phyloP scores from a whole-genome alignment of 345 rosid species.

The Eucalyptus cloeziana region DNA sequence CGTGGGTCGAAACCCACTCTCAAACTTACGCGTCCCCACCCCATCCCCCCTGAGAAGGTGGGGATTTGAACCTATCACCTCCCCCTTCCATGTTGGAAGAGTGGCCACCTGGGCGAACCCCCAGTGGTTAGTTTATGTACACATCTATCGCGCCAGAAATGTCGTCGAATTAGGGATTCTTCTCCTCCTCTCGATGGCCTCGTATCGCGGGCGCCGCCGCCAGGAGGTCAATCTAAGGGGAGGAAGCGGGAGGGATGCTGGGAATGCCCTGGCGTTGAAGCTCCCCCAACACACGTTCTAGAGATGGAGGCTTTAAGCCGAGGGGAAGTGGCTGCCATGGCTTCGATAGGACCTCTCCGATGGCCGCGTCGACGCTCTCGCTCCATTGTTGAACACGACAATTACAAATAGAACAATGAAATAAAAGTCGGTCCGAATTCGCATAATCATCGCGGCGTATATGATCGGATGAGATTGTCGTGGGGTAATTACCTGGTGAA shows the following conservation, averaged over 20 bases:
- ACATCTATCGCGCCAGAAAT: background rate
- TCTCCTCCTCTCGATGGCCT: background rate
- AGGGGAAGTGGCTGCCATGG: conserved; percentile 88
- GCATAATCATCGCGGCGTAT: accelerated
- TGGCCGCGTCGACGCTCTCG: conserved; percentile 63
- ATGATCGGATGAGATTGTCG: accelerated
- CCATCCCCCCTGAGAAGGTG: too few relatives aligned
- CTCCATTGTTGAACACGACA: conserved; percentile 20
- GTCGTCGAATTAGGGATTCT: conserved; percentile 4
- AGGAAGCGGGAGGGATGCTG: conserved; percentile 48
- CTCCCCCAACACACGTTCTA: conserved; percentile 53
- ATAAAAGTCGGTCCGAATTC: background rate
- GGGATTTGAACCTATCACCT: too few relatives aligned
- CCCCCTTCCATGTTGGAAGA: too few relatives aligned
- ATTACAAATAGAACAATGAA: background rate
- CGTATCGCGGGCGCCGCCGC: accelerated
- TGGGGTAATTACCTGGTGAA: background rate
- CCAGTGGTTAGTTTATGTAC: background rate
- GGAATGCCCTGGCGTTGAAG: conserved; percentile 67
- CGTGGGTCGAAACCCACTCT: too few relatives aligned
- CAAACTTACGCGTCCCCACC: too few relatives aligned
- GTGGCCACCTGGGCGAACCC: too few relatives aligned
- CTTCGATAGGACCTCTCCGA: conserved; percentile 65
- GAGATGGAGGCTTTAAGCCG: conserved; percentile 63
- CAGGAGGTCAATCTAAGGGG: background rate